These are phyloP conservation scores for Echium plantagineum DNA, from an alignment of 257 asterid species.

Conservation along the genomic window DNA sequence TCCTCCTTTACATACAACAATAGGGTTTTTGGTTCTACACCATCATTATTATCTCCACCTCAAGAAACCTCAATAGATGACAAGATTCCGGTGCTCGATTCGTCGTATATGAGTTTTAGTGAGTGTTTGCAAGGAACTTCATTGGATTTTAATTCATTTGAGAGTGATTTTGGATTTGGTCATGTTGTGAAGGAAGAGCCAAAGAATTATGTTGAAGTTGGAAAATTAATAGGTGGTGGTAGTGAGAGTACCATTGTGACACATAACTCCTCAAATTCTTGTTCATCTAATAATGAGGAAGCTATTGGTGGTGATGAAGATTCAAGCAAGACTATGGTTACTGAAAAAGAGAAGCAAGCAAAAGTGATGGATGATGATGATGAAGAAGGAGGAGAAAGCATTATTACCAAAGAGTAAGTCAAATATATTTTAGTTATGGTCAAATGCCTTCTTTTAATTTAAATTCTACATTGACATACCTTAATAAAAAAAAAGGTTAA, in stretches of 20 bases:
- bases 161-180: slow-evolving; percentile 4
- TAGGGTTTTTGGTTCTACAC: slow-evolving; percentile 11
- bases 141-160: background rate
- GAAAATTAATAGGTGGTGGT: slow-evolving; percentile 6
- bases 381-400: slow-evolving; percentile 31
- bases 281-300: slow-evolving; percentile 51
- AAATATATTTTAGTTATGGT: background rate
- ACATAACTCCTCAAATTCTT: slow-evolving; percentile 46
- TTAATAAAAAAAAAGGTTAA: too few species aligned
- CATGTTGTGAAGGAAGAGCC: slow-evolving; percentile 16
- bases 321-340: slow-evolving; percentile 17
- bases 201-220: slow-evolving; percentile 10
- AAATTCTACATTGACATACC: too few species aligned
- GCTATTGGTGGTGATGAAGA: slow-evolving; percentile 25
- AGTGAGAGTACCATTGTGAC: slow-evolving; percentile 30
- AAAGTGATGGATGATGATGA: slow-evolving; percentile 20
- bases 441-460: too few species aligned
- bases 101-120: slow-evolving; percentile 29
- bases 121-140: slow-evolving; percentile 4
- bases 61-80: background rate
- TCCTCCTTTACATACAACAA: slow-evolving; percentile 13
- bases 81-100: slow-evolving; percentile 16
- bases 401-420: slow-evolving; percentile 52
- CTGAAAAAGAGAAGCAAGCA: slow-evolving; percentile 20
- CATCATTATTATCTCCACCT: too few species aligned